A percentile compares a stretch with the other conserved stretches of the same genome.
Evolutionary conservation across 352 stramenopile genomes (phyloP).

Genomic region (Blastocystis sp.): DNA sequence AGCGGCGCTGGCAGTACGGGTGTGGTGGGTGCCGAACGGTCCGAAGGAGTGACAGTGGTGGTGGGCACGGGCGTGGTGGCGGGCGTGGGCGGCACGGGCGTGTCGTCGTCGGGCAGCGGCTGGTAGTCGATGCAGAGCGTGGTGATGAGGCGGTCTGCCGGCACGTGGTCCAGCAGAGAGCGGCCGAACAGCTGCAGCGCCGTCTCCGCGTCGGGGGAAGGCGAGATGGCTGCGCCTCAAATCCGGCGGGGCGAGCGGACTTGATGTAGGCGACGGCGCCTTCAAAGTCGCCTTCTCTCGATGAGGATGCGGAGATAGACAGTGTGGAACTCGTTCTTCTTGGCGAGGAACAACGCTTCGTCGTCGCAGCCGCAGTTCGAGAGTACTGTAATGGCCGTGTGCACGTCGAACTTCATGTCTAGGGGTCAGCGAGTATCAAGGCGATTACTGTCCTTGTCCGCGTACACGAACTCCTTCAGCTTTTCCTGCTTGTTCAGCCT

Average conservation of each 20-base stretch:
- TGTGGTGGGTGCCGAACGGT: no score
- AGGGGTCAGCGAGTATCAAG: slow-evolving; percentile 45
- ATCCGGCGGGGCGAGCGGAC: not conserved
- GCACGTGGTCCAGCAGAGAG: slow-evolving; percentile 81
- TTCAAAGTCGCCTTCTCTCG: slow-evolving; percentile 81
- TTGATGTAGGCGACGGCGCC: slow-evolving; percentile 84
- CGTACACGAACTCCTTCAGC: slow-evolving; percentile 84
- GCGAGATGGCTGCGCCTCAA: not conserved
- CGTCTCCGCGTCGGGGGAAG: slow-evolving; percentile 74
- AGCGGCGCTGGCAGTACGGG: no score
- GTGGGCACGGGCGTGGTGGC: slow-evolving; percentile 77
- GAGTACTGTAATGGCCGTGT: slow-evolving; percentile 84
- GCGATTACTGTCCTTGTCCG: slow-evolving; percentile 74
- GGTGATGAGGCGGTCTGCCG: slow-evolving; percentile 85
- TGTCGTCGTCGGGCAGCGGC: not conserved
- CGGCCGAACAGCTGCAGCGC: slow-evolving; percentile 84
- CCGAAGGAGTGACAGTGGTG: no score
- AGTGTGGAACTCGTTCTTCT: slow-evolving; percentile 81
- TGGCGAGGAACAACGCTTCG: slow-evolving; percentile 81
- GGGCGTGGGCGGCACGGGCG: slow-evolving; percentile 39
- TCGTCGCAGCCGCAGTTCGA: slow-evolving; percentile 83
- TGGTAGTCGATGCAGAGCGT: slow-evolving; percentile 76
- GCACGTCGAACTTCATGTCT: slow-evolving; percentile 82
- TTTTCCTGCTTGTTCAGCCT: slow-evolving; percentile 83
- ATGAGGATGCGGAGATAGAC: slow-evolving; percentile 88